These are phyloP conservation scores for Neurospora sublineolata DNA, from an alignment of 495 filamentous ascomycete species.

Conservation along the genomic window DNA sequence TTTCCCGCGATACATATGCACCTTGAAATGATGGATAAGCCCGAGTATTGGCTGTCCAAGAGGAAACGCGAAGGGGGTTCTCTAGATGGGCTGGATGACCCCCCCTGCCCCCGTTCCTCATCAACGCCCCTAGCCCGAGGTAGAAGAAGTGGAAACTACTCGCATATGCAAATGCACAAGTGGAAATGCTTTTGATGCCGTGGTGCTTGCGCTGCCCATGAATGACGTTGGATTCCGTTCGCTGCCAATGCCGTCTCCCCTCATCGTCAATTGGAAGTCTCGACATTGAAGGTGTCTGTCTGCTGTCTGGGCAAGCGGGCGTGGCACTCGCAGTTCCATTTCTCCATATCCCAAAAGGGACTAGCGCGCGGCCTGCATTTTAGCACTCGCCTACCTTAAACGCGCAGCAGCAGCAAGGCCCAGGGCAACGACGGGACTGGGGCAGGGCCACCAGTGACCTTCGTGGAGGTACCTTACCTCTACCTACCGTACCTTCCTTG, in stretches of 20 bases:
- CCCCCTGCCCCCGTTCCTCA: neutral
- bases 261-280: neutral
- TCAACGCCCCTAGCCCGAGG: neutral
- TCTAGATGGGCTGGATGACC: neutral
- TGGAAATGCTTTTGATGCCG: neutral
- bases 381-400: slow-evolving; percentile 28
- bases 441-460: neutral
- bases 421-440: neutral
- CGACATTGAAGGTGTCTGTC: neutral
- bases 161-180: neutral
- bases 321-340: neutral
- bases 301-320: neutral
- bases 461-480: neutral
- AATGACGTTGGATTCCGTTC: neutral
- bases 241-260: neutral
- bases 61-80: neutral
- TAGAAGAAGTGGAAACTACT: too few species aligned
- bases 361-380: slow-evolving; percentile 19
- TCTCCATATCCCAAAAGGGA: neutral
- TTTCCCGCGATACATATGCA: neutral
- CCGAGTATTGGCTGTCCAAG: neutral
- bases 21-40: neutral
- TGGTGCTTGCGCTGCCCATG: neutral
- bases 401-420: slow-evolving; percentile 15
- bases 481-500: neutral